phyloP scores from a whole-genome alignment of 2,329 filamentous ascomycete genomes.

The Ophiostoma tasmaniense region DNA sequence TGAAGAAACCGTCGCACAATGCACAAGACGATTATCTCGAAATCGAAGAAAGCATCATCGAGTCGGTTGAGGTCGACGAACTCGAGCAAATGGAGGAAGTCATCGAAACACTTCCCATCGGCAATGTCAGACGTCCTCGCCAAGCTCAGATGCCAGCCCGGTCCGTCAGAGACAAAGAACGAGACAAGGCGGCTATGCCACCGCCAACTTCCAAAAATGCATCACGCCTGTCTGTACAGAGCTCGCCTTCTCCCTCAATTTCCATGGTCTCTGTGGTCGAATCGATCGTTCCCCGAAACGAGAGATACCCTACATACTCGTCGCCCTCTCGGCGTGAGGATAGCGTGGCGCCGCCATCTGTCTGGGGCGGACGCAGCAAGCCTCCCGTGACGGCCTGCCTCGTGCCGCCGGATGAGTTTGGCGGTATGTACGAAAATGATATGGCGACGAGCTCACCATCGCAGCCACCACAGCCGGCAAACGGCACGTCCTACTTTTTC shows the following conservation, averaged over 20 bases:
- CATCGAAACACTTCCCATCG: not conserved
- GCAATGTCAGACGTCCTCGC: not conserved
- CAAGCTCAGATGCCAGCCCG: not conserved
- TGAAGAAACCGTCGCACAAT: not conserved
- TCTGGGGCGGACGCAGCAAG: slow-evolving; percentile 16
- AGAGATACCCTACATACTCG: slow-evolving; percentile 3
- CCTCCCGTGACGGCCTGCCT: slow-evolving; percentile 15
- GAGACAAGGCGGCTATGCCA: not conserved
- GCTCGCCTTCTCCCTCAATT: slow-evolving; percentile 14
- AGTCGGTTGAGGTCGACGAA: not conserved
- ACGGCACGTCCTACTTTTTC: slow-evolving; percentile 9
- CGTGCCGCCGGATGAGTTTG: slow-evolving; percentile 1
- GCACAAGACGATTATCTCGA: not conserved
- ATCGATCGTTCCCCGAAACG: not conserved
- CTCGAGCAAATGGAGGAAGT: not conserved
- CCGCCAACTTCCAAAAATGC: not conserved
- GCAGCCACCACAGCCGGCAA: not conserved
- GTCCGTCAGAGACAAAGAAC: not conserved
- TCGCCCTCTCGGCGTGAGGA: slow-evolving; percentile 13
- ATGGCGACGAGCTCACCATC: not conserved
- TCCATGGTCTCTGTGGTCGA: not conserved
- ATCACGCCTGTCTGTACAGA: slow-evolving; percentile 9
- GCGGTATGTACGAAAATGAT: not conserved
- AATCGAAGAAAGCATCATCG: not conserved
- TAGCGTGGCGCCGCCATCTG: slow-evolving; percentile 9